These are phyloP conservation scores for Albugo laibachii DNA, from an alignment of 352 stramenopile species.

Conservation along the genomic window DNA sequence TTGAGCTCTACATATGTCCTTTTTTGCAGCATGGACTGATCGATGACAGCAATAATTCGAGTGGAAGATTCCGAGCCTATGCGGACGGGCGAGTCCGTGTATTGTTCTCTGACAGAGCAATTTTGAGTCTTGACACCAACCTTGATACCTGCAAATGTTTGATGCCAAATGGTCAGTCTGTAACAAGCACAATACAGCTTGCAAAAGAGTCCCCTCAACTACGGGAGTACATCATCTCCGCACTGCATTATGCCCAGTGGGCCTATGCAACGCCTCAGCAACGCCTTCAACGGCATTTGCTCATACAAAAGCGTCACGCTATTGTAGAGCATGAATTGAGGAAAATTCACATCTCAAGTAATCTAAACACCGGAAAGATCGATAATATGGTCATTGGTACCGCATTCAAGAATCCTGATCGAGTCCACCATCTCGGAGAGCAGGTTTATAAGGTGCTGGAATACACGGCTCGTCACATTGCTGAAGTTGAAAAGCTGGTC, in stretches of 20 bases:
- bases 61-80: conserved; percentile 43
- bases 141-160: conserved; percentile 24
- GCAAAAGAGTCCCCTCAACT: neutral
- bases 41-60: conserved; percentile 16
- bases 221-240: conserved; percentile 21
- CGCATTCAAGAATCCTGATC: too few relatives aligned
- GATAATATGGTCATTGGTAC: too few relatives aligned
- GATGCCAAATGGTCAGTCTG: conserved; percentile 20
- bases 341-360: too few relatives aligned
- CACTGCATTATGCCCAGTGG: conserved; percentile 44
- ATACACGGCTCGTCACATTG: too few relatives aligned
- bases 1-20: too few relatives aligned
- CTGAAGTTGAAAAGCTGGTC: too few relatives aligned
- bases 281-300: conserved; percentile 19
- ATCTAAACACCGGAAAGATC: too few relatives aligned
- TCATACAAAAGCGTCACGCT: too few relatives aligned
- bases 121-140: conserved; percentile 25
- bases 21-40: neutral
- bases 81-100: conserved; percentile 36
- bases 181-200: conserved; percentile 15
- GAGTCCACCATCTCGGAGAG: too few relatives aligned
- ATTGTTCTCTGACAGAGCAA: conserved; percentile 48
- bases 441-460: too few relatives aligned
- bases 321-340: too few relatives aligned
- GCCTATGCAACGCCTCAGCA: conserved; percentile 30